phyloP scores from a whole-genome alignment of 257 asterid species.

The Nemophila menziesii region DNA sequence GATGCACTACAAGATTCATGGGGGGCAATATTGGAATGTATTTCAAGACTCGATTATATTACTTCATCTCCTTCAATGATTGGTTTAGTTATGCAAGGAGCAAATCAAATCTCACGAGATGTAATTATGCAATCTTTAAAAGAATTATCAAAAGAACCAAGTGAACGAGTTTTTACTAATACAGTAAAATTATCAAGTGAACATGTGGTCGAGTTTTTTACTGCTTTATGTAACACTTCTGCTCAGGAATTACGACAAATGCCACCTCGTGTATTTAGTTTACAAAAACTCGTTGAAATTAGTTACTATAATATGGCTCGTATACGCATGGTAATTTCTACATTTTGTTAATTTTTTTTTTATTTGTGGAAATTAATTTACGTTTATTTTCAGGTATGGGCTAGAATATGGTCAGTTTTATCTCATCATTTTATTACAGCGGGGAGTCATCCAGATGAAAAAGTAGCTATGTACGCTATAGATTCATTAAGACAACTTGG shows the following conservation, averaged over 20 bases:
- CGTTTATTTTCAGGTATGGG: slow-evolving; percentile 66
- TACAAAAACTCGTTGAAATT: slow-evolving; percentile 97
- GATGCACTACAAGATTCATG: slow-evolving; percentile 95
- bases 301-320: slow-evolving; percentile 99
- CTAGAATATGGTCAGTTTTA: slow-evolving; percentile 97
- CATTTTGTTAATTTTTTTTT: slow-evolving; percentile 1
- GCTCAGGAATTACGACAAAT: slow-evolving; percentile 89
- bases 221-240: slow-evolving; percentile 88
- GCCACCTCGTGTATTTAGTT: slow-evolving; percentile 95
- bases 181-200: slow-evolving; percentile 94
- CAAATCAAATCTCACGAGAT: slow-evolving; percentile 95
- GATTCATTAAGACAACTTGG: slow-evolving; percentile 97
- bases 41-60: slow-evolving; percentile 91
- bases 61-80: slow-evolving; percentile 85
- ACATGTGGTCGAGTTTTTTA: slow-evolving; percentile 91
- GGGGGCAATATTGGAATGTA: slow-evolving; percentile 87
- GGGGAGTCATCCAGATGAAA: slow-evolving; percentile 99
- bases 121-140: slow-evolving; percentile 75
- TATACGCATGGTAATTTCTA: slow-evolving; percentile 79
- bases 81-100: slow-evolving; percentile 94
- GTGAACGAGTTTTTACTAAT: slow-evolving; percentile 84
- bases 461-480: slow-evolving; percentile 98
- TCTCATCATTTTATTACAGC: slow-evolving; percentile 93
- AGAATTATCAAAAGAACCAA: slow-evolving; percentile 88
- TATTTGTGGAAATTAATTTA: neutral